Conservation (phyloP, 2,329 filamentous ascomycete species). For the Botrytis cinerea region DNA sequence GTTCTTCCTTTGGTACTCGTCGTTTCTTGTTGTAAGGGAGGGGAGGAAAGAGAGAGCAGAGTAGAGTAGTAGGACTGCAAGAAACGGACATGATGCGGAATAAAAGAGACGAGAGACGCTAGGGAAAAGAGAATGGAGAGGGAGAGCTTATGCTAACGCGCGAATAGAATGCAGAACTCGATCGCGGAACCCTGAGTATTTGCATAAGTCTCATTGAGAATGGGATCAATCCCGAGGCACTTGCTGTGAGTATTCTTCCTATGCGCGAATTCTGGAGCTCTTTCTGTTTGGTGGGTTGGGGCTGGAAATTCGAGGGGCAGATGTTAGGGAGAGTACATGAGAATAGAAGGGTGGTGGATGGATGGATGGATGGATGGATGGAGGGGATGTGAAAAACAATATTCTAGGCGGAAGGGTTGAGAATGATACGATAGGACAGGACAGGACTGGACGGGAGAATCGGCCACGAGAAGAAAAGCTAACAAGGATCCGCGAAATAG, state of each 20-base stretch:
- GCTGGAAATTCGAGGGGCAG: neutral
- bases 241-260: constrained; percentile 67
- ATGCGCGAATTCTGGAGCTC: neutral
- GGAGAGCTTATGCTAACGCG: constrained; percentile 6
- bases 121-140: too few species aligned
- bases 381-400: neutral
- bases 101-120: too few species aligned
- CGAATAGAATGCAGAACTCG: constrained; percentile 84
- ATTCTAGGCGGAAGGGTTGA: accelerated
- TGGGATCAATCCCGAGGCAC: constrained; percentile 90
- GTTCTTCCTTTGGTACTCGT: constrained; percentile 39
- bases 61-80: neutral
- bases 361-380: constrained; percentile 12
- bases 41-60: too few species aligned
- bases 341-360: neutral
- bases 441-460: too few species aligned
- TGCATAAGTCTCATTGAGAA: constrained; percentile 98
- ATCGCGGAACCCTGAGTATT: constrained; percentile 86
- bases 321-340: constrained; percentile 16
- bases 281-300: neutral
- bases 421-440: too few species aligned
- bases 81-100: too few species aligned
- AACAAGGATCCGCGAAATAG: constrained; percentile 25
- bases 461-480: neutral
- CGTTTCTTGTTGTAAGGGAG: neutral